These are phyloP conservation scores for Rhododendron mucronatum DNA, from an alignment of 148 eudicot genomes.

Conservation along the genomic window DNA sequence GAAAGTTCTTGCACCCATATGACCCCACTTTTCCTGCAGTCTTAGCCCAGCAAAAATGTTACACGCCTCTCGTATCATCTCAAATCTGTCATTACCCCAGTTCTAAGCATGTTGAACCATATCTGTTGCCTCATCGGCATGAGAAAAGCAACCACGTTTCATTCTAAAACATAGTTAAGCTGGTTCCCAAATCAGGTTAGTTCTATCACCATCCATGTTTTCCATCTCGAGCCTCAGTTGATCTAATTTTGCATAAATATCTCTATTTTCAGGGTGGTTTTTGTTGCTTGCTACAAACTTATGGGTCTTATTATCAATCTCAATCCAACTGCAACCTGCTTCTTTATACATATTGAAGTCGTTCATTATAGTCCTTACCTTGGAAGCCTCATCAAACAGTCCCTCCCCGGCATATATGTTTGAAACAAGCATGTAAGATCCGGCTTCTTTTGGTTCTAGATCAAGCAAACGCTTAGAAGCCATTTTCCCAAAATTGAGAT, in stretches of 20 bases:
- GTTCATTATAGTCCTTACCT: slow-evolving; percentile 17
- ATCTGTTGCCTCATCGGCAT: background rate
- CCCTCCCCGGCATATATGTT: slow-evolving; percentile 13
- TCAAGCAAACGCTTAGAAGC: slow-evolving; percentile 15
- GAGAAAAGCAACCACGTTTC: background rate
- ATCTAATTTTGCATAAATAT: slow-evolving; percentile 10
- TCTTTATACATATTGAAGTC: slow-evolving; percentile 10
- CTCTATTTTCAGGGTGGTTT: slow-evolving; percentile 11
- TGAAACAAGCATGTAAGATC: slow-evolving; percentile 16
- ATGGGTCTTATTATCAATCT: slow-evolving; percentile 19
- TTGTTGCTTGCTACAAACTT: slow-evolving; percentile 8
- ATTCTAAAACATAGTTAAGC: background rate
- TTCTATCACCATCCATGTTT: background rate
- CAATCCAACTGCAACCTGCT: slow-evolving; percentile 25
- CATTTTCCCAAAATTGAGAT: slow-evolving; percentile 12
- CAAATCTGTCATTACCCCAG: background rate
- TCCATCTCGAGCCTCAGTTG: background rate
- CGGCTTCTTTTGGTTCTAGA: slow-evolving; percentile 16
- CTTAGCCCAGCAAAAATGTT: background rate
- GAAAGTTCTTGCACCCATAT: background rate
- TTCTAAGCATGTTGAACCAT: background rate
- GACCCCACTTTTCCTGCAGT: background rate
- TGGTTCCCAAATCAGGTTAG: background rate
- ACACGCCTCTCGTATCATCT: background rate
- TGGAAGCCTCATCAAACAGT: slow-evolving; percentile 11